These are phyloP conservation scores for Myriosclerotinia scirpicola DNA, from an alignment of 2,329 filamentous ascomycete genomes.

Conservation along the genomic window DNA sequence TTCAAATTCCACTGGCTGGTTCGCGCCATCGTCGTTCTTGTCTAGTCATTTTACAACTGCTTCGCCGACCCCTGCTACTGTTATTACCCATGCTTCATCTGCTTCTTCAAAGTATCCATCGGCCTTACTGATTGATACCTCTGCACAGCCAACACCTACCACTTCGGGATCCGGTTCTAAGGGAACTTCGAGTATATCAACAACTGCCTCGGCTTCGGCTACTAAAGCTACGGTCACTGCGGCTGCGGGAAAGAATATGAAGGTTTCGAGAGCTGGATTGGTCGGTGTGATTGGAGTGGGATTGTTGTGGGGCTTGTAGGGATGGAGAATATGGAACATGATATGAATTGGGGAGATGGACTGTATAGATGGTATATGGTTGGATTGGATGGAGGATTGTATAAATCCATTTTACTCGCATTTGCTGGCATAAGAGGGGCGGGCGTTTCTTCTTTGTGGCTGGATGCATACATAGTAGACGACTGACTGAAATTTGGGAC, in stretches of 20 bases:
- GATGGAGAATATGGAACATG: background rate
- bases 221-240: background rate
- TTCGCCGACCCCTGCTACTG: background rate
- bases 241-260: conserved; percentile 5
- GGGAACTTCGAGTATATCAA: background rate
- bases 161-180: background rate
- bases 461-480: background rate
- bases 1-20: conserved; percentile 6
- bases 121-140: conserved; percentile 17
- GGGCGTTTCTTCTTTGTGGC: background rate
- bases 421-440: background rate
- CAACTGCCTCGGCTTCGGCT: background rate
- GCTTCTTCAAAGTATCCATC: background rate
- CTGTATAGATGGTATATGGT: background rate
- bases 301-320: background rate
- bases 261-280: background rate
- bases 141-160: conserved; percentile 1
- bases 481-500: background rate
- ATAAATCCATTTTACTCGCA: background rate
- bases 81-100: background rate
- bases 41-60: conserved; percentile 9
- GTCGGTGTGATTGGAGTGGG: background rate
- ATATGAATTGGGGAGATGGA: background rate
- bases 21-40: conserved; percentile 1
- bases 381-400: background rate